A percentile compares a stretch with the other conserved stretches of the same genome.
Evolutionary conservation across 2,329 filamentous ascomycete species (phyloP).

Genomic region (Fusarium sp.): DNA sequence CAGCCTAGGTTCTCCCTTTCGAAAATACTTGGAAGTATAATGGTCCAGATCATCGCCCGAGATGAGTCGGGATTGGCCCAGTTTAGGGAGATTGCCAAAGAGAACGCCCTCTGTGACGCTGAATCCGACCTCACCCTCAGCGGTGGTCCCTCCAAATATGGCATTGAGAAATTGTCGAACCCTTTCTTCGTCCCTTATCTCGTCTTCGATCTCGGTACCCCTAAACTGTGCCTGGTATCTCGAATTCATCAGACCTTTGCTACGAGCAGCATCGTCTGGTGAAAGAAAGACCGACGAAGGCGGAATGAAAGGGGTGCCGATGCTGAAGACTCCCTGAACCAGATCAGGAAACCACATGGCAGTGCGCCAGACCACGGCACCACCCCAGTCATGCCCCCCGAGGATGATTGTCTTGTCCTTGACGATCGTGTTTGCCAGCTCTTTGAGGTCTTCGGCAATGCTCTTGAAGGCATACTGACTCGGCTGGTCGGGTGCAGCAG

Average conservation of each 20-base stretch:
- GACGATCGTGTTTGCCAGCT: slow-evolving; percentile 66
- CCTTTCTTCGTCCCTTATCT: neutral
- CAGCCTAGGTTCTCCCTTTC: neutral
- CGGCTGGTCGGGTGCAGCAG: slow-evolving; percentile 65
- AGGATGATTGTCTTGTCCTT: slow-evolving; percentile 70
- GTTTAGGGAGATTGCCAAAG: neutral
- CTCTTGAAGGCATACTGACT: slow-evolving; percentile 58
- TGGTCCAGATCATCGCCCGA: neutral
- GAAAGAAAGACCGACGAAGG: slow-evolving; percentile 55
- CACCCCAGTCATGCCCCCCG: slow-evolving; percentile 89
- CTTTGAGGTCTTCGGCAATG: slow-evolving; percentile 77
- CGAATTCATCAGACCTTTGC: neutral
- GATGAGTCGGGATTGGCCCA: neutral
- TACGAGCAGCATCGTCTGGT: neutral
- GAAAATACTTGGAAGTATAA: neutral
- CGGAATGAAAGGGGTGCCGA: slow-evolving; percentile 77
- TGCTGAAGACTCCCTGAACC: slow-evolving; percentile 75
- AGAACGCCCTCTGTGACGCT: neutral
- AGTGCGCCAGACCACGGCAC: slow-evolving; percentile 75
- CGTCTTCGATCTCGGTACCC: neutral
- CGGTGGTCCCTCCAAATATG: neutral
- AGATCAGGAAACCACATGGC: slow-evolving; percentile 76
- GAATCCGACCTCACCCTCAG: neutral
- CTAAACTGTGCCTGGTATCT: neutral
- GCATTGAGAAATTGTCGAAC: neutral